These are phyloP conservation scores for Talaromyces albobiverticillius DNA, from an alignment of 2,329 filamentous ascomycete species.

Conservation along the genomic window DNA sequence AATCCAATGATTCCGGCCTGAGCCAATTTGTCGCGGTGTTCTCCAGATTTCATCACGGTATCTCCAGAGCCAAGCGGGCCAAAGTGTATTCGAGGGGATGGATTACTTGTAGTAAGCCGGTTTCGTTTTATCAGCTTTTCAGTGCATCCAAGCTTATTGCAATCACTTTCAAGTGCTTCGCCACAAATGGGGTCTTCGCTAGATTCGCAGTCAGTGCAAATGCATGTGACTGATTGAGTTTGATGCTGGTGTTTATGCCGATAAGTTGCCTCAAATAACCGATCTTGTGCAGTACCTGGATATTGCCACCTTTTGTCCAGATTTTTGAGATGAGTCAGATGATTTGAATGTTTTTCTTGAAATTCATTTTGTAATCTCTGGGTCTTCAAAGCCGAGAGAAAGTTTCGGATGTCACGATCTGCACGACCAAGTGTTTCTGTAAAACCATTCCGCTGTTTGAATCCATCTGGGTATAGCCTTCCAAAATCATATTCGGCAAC, in stretches of 20 bases:
- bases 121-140: neutral
- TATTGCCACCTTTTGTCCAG: constrained; percentile 3
- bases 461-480: constrained; percentile 11
- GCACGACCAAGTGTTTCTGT: constrained; percentile 6
- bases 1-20: constrained; percentile 18
- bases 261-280: constrained; percentile 12
- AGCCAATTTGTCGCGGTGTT: constrained; percentile 36
- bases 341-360: neutral
- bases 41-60: constrained; percentile 39
- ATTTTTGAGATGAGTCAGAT: neutral
- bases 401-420: neutral
- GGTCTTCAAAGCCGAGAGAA: constrained; percentile 5
- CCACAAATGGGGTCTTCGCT: neutral
- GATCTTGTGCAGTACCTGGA: constrained; percentile 7
- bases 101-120: neutral
- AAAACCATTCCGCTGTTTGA: neutral
- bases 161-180: constrained; percentile 6
- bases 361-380: neutral
- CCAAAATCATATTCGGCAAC: constrained; percentile 25
- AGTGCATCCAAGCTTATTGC: neutral
- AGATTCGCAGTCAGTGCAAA: neutral
- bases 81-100: constrained; percentile 30
- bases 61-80: constrained; percentile 20
- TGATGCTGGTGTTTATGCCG: constrained; percentile 8
- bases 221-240: neutral